Conservation (phyloP, 73 alveolate species). For the Halteria grandinella region DNA sequence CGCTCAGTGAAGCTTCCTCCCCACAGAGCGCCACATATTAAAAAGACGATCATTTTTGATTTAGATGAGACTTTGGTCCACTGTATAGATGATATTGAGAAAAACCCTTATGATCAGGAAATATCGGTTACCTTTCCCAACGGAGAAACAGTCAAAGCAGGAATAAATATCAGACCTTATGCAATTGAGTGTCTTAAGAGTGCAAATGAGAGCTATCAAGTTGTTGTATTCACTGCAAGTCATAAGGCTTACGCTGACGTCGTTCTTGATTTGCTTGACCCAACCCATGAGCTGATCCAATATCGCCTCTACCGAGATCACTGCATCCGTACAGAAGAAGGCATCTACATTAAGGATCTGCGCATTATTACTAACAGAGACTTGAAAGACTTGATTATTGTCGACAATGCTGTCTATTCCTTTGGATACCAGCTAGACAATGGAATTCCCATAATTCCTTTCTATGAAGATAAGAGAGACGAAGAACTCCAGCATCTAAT, state of each 20-base stretch:
- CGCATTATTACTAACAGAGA: conserved; percentile 62
- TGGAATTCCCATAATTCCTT: conserved; percentile 79
- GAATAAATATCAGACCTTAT: conserved; percentile 82
- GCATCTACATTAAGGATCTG: conserved; percentile 83
- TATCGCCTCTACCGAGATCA: conserved; percentile 78
- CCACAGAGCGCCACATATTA: conserved; percentile 7
- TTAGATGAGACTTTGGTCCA: conserved; percentile 91
- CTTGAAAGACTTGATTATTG: conserved; percentile 65
- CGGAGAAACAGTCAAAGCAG: conserved; percentile 76
- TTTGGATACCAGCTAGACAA: conserved; percentile 76
- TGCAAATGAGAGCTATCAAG: conserved; percentile 74
- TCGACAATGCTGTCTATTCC: conserved; percentile 78
- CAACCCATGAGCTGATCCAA: conserved; percentile 61
- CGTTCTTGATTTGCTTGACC: conserved; percentile 79
- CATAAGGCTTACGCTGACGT: conserved; percentile 84
- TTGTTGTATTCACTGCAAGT: conserved; percentile 83
- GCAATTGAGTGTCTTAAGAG: conserved; percentile 74
- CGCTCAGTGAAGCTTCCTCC: conserved; percentile 51
- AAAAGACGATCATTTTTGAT: conserved; percentile 78
- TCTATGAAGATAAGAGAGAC: conserved; percentile 66
- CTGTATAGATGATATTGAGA: conserved; percentile 69
- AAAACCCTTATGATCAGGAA: conserved; percentile 55
- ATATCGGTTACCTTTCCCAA: conserved; percentile 71
- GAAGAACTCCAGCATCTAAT: conserved; percentile 73
- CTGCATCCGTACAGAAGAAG: conserved; percentile 83